Base-by-base conservation (phyloP, 352 stramenopile species). In the Phytopythium delawarense region DNA sequence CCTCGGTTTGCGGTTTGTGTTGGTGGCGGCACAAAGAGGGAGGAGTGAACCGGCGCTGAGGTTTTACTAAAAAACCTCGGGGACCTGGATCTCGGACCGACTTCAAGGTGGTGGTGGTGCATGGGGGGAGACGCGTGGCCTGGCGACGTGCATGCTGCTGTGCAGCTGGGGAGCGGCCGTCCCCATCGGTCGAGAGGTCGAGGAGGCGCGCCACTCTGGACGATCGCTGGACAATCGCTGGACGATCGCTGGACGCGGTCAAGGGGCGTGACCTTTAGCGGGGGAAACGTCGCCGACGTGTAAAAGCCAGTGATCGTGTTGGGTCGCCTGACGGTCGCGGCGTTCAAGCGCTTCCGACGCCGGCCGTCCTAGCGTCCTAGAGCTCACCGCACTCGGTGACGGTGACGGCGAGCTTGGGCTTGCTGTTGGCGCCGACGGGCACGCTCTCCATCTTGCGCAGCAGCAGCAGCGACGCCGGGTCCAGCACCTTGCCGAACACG, bases 401-500 rank as follows among this genome's bases (percentile, higher is more conserved):
- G 15, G 85, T 78, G 54, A 97, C 86, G 40, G 62, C 61, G n/a
- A 97, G 82, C 70, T 93, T 94, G 46, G 90, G 91, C 60, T 96
- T 96, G 70, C 81, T 94, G 63, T 87, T 88, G 54, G 75, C 57
- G 20, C 82, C 87, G 2, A 93, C 89, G 0, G 83, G 82, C 23
- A 97, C 88, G 75, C 88, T 97, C 74, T 97, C 91, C 70, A 97
- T 96, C 78, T 97, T 97, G 65, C 88, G 84, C 62, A 97, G 72
- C 49, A 95, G 71, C 39, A 96, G 74, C 68, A 97, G 81, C 39
- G 87, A 96, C 42, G 80, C 71, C 6, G 81, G 69, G 62, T 97
- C 90, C 63, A 97, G 72, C 58, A 97, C 78, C 62, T 97, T 97
- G 23, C 96, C 96, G 80, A 99, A 99, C 15, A 99, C 96, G n/a